Conservation (phyloP, 352 stramenopile genomes). For the Phytophthora tubulina region DNA sequence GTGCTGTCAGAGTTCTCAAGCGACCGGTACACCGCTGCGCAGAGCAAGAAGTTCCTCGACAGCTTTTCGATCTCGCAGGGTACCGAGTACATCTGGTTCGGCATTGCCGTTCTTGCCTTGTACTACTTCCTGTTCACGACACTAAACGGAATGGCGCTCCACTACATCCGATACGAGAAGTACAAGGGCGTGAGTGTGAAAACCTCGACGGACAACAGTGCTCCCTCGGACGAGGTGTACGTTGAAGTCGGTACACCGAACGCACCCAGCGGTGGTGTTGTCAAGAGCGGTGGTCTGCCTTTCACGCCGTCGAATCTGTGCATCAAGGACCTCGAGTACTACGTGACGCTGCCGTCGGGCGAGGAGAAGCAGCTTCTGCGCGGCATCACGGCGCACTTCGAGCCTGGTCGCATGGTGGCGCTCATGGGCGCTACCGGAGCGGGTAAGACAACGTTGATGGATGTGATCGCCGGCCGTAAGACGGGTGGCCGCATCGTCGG, state of each 20-base stretch:
- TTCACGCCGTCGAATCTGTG: slow-evolving; percentile 61
- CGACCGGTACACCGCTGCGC: slow-evolving; percentile 39
- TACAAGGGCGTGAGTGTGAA: slow-evolving; percentile 55
- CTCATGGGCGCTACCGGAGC: slow-evolving; percentile 78
- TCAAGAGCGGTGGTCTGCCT: slow-evolving; percentile 44
- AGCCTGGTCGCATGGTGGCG: slow-evolving; percentile 70
- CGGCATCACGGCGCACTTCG: slow-evolving; percentile 60
- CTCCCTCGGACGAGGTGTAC: slow-evolving; percentile 41
- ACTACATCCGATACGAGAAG: slow-evolving; percentile 60
- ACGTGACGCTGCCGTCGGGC: slow-evolving; percentile 65
- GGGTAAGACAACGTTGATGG: slow-evolving; percentile 72
- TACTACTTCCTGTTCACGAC: slow-evolving; percentile 64
- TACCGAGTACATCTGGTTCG: slow-evolving; percentile 57
- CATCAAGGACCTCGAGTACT: slow-evolving; percentile 65
- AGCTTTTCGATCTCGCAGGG: slow-evolving; percentile 55
- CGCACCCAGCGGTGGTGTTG: too few relatives aligned
- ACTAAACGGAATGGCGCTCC: slow-evolving; percentile 52
- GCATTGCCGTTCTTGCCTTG: slow-evolving; percentile 42
- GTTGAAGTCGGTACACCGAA: slow-evolving; percentile 44
- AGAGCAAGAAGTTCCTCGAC: slow-evolving; percentile 36
- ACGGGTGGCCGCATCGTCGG: slow-evolving; percentile 74
- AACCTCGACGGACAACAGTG: slow-evolving; percentile 38
- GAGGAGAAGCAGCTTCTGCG: slow-evolving; percentile 61
- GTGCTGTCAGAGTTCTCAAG: slow-evolving; percentile 73
- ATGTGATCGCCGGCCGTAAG: slow-evolving; percentile 70